Conservation (phyloP, 2,329 filamentous ascomycete genomes). For the Orbilia quercus region DNA sequence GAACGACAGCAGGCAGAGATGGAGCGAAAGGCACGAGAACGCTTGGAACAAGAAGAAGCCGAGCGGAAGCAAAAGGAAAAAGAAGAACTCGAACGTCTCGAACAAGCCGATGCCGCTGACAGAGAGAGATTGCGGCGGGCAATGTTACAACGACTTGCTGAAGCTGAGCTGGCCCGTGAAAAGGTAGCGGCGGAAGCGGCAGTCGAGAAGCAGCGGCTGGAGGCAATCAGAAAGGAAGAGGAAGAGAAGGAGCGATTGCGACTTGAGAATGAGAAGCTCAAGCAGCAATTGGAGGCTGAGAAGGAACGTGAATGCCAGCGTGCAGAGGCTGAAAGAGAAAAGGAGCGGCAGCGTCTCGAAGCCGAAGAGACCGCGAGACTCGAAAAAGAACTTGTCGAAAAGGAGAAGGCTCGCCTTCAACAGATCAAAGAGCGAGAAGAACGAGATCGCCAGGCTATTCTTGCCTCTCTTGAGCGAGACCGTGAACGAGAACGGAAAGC, state of each 20-base stretch:
- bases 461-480: constrained; percentile 50
- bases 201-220: constrained; percentile 67
- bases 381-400: constrained; percentile 57
- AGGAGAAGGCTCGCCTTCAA: constrained; percentile 56
- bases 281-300: constrained; percentile 61
- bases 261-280: constrained; percentile 61
- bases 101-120: constrained; percentile 63
- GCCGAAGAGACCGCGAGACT: constrained; percentile 56
- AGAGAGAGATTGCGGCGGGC: constrained; percentile 39
- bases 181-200: constrained; percentile 87
- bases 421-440: constrained; percentile 55
- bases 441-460: constrained; percentile 52
- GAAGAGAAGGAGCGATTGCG: constrained; percentile 60
- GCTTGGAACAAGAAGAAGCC: constrained; percentile 67
- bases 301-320: constrained; percentile 60
- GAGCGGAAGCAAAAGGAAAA: constrained; percentile 64
- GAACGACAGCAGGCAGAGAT: constrained; percentile 80
- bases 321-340: constrained; percentile 60
- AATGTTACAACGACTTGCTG: constrained; percentile 50
- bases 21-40: constrained; percentile 88
- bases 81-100: constrained; percentile 67
- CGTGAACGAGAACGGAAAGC: constrained; percentile 59
- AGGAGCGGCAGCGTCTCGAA: constrained; percentile 47
- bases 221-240: constrained; percentile 61
- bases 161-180: constrained; percentile 69